Evolutionary conservation across 345 rosid species (phyloP).

Genomic region (Citrus inodora): DNA sequence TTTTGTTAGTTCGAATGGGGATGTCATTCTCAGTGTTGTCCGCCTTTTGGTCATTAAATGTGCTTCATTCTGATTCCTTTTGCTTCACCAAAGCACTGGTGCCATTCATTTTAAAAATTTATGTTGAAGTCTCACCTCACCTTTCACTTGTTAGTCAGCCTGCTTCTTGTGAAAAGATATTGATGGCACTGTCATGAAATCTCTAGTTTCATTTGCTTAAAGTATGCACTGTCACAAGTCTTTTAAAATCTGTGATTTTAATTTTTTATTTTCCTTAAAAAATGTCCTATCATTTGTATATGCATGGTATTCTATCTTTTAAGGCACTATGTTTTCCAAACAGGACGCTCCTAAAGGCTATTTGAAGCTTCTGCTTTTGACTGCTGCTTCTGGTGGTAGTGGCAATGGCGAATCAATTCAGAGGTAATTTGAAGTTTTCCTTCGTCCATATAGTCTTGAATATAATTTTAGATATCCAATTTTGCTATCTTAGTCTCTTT

Average conservation of each 20-base stretch:
- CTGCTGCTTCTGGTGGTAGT: conserved; percentile 91
- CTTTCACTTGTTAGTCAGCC: conserved; percentile 5
- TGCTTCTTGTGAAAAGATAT: neutral
- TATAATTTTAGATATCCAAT: neutral
- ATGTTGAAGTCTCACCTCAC: neutral
- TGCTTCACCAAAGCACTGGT: neutral
- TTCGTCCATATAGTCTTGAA: conserved; percentile 13
- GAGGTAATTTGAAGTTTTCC: conserved; percentile 47
- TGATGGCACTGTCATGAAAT: neutral
- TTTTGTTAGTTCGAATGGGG: neutral
- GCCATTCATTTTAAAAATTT: neutral
- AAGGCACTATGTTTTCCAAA: conserved; percentile 20
- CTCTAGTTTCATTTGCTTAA: neutral
- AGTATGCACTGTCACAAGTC: neutral
- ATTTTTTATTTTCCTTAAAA: neutral
- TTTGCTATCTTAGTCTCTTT: neutral
- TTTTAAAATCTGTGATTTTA: neutral
- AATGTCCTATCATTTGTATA: neutral
- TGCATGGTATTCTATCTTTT: conserved; percentile 3
- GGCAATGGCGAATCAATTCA: conserved; percentile 87
- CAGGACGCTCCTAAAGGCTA: conserved; percentile 94
- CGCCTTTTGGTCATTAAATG: neutral
- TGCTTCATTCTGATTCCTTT: conserved; percentile 2
- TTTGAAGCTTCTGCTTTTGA: conserved; percentile 91
- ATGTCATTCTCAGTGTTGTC: neutral